These are phyloP conservation scores for Colletotrichum karsti DNA, from an alignment of 2,329 filamentous ascomycete genomes.

Conservation along the genomic window DNA sequence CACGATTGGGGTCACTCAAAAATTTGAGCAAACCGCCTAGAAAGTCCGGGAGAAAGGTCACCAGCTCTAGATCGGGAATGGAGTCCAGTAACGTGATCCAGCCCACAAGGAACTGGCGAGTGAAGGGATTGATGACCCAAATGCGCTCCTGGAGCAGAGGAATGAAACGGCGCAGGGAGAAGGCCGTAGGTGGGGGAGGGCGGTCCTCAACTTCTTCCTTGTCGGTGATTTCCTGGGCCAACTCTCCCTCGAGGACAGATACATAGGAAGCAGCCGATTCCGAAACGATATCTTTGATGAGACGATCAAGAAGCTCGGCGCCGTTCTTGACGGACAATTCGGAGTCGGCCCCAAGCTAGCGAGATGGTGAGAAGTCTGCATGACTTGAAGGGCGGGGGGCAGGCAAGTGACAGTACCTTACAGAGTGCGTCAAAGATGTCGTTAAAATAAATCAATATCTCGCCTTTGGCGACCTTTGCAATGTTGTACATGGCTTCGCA, in stretches of 20 bases:
- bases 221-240: slow-evolving; percentile 54
- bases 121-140: slow-evolving; percentile 93
- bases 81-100: slow-evolving; percentile 97
- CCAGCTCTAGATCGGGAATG: slow-evolving; percentile 94
- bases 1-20: slow-evolving; percentile 87
- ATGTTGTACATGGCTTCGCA: slow-evolving; percentile 99
- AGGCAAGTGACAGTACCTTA: slow-evolving; percentile 68
- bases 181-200: slow-evolving; percentile 77
- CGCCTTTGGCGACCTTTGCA: slow-evolving; percentile 97
- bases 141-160: slow-evolving; percentile 94
- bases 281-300: slow-evolving; percentile 95
- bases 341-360: slow-evolving; percentile 89
- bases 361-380: background rate
- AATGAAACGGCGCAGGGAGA: slow-evolving; percentile 90
- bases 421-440: slow-evolving; percentile 97
- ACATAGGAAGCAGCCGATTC: slow-evolving; percentile 96
- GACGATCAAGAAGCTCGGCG: slow-evolving; percentile 90
- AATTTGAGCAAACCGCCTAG: slow-evolving; percentile 90
- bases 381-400: background rate
- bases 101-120: slow-evolving; percentile 91
- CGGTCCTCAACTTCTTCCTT: slow-evolving; percentile 38
- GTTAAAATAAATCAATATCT: slow-evolving; percentile 97
- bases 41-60: slow-evolving; percentile 92
- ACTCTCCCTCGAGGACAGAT: slow-evolving; percentile 78
- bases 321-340: slow-evolving; percentile 98